phyloP scores from a whole-genome alignment of 148 eudicot genomes.

The Talinum fruticosum region DNA sequence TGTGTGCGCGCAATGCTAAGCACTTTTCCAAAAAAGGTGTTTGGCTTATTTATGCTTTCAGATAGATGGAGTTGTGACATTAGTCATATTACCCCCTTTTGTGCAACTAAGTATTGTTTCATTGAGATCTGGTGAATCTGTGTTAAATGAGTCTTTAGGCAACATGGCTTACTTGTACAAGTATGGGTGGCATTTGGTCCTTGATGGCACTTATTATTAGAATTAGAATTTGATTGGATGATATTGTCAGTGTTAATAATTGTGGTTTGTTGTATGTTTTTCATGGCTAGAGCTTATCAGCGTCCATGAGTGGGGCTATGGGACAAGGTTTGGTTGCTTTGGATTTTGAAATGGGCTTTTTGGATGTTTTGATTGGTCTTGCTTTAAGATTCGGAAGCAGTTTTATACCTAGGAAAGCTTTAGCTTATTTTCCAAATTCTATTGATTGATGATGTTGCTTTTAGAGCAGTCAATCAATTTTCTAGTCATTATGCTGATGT shows the following conservation, averaged over 20 bases:
- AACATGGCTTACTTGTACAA: not conserved
- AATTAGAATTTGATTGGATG: too few species aligned
- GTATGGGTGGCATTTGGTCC: not conserved
- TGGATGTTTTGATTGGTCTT: not conserved
- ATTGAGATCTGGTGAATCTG: not conserved
- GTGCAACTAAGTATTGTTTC: not conserved
- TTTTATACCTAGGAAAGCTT: not conserved
- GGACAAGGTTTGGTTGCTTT: not conserved
- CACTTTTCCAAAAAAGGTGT: not conserved
- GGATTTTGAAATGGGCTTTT: not conserved
- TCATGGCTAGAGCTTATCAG: not conserved
- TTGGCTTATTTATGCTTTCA: not conserved
- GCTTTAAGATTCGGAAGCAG: not conserved
- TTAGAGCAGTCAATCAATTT: not conserved
- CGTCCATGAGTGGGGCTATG: not conserved
- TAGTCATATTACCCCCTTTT: not conserved
- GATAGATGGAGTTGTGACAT: not conserved
- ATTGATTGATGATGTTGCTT: not conserved
- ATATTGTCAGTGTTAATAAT: too few species aligned
- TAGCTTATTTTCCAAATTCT: not conserved
- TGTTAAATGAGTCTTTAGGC: not conserved
- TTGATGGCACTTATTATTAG: not conserved
- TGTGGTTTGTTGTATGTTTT: not conserved
- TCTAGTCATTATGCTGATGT: not conserved
- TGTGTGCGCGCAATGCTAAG: not conserved